Evolutionary conservation across 805 yeast species (phyloP).

Genomic region (Candida montana): DNA sequence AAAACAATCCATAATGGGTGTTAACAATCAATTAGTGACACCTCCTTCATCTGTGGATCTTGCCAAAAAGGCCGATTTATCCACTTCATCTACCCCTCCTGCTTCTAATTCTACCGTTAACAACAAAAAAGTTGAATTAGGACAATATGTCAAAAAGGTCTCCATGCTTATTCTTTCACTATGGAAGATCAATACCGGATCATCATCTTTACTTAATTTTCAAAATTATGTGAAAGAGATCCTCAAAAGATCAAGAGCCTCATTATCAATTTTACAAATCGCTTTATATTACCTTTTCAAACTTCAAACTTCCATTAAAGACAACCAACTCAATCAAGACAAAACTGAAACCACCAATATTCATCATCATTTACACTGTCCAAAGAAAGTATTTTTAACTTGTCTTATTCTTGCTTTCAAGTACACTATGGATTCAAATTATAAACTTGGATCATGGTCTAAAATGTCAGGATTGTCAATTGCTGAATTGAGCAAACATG

Average conservation of each 20-base stretch:
- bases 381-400: conserved; percentile 62
- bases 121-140: conserved; percentile 1
- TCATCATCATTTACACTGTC: conserved; percentile 33
- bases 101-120: not conserved
- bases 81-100: not conserved
- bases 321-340: not conserved
- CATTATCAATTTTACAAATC: conserved; percentile 57
- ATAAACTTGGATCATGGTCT: conserved; percentile 66
- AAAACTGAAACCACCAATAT: no score
- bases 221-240: conserved; percentile 35
- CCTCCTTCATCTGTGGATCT: conserved; percentile 7
- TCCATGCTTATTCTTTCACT: conserved; percentile 14
- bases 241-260: conserved; percentile 48
- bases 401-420: conserved; percentile 69
- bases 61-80: not conserved
- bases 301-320: conserved; percentile 26
- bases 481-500: conserved; percentile 46
- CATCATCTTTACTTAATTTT: conserved; percentile 2
- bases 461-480: conserved; percentile 61
- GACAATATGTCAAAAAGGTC: conserved; percentile 12
- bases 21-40: conserved; percentile 1
- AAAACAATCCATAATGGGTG: not conserved
- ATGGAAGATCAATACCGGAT: conserved; percentile 14
- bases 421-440: conserved; percentile 68
- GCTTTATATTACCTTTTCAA: conserved; percentile 61